phyloP scores from a whole-genome alignment of 768 basidiomycete genomes.

The Phylloporus sp. region DNA sequence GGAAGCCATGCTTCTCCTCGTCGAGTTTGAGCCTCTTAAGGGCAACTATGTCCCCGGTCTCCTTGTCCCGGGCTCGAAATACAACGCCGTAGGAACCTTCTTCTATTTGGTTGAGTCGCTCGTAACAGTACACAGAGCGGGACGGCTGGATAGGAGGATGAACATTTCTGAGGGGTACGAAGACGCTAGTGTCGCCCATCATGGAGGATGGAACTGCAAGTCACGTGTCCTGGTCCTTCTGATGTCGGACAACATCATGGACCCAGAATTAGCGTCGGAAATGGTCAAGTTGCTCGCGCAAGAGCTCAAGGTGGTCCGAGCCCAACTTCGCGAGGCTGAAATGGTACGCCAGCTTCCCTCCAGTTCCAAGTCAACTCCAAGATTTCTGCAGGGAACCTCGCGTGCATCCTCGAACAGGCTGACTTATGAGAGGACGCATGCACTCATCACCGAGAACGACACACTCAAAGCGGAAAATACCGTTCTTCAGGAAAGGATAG shows the following conservation, averaged over 20 bases:
- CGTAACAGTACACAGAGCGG: slow-evolving; percentile 91
- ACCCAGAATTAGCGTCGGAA: slow-evolving; percentile 24
- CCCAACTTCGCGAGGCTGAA: slow-evolving; percentile 20
- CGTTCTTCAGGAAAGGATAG: slow-evolving; percentile 13
- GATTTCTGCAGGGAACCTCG: slow-evolving; percentile 7
- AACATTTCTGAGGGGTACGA: slow-evolving; percentile 67
- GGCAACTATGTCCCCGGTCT: slow-evolving; percentile 93
- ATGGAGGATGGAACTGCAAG: slow-evolving; percentile 8
- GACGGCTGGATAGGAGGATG: slow-evolving; percentile 83
- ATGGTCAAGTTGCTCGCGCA: slow-evolving; percentile 23
- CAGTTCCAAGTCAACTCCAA: background rate
- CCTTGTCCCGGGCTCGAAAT: slow-evolving; percentile 91
- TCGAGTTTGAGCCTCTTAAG: slow-evolving; percentile 97
- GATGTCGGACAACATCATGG: slow-evolving; percentile 20
- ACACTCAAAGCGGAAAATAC: slow-evolving; percentile 19
- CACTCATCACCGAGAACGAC: slow-evolving; percentile 14
- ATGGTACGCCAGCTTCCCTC: slow-evolving; percentile 7
- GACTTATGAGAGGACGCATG: slow-evolving; percentile 5
- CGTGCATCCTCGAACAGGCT: background rate
- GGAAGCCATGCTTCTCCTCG: slow-evolving; percentile 98
- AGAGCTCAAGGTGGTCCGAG: slow-evolving; percentile 22
- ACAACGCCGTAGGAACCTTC: slow-evolving; percentile 98
- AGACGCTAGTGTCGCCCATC: slow-evolving; percentile 51
- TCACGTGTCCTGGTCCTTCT: slow-evolving; percentile 9
- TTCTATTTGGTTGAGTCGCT: slow-evolving; percentile 94